phyloP scores from a whole-genome alignment of 441 rosid species.

The Theobroma grandiflorum region DNA sequence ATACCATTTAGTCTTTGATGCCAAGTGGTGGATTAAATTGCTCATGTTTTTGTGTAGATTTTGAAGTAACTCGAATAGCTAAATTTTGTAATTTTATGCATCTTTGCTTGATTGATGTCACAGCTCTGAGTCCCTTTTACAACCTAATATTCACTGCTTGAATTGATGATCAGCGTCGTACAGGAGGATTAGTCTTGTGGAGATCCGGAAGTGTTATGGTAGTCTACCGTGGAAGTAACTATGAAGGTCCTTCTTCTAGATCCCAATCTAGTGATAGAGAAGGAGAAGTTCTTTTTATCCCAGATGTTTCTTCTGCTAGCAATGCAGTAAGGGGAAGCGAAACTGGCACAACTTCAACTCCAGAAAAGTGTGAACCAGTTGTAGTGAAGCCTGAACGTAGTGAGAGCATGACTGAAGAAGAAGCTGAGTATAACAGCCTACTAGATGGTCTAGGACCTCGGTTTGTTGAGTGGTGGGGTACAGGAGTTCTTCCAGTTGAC shows the following conservation, averaged over 20 bases:
- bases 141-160: slow-evolving; percentile 42
- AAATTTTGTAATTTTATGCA: background rate
- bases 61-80: slow-evolving; percentile 13
- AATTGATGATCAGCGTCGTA: slow-evolving; percentile 82
- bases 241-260: slow-evolving; percentile 72
- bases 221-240: slow-evolving; percentile 83
- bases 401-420: slow-evolving; percentile 77
- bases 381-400: slow-evolving; percentile 38
- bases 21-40: slow-evolving; percentile 14
- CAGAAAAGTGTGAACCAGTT: slow-evolving; percentile 48
- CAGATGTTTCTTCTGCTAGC: slow-evolving; percentile 70
- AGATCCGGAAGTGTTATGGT: slow-evolving; percentile 98
- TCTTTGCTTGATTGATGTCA: slow-evolving; percentile 5
- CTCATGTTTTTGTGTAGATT: background rate
- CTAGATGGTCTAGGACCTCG: slow-evolving; percentile 94
- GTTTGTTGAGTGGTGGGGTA: slow-evolving; percentile 98
- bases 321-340: slow-evolving; percentile 35
- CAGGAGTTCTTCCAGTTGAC: slow-evolving; percentile 93
- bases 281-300: slow-evolving; percentile 66
- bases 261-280: slow-evolving; percentile 45
- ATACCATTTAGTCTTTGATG: background rate
- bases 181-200: slow-evolving; percentile 93
- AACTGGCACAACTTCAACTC: slow-evolving; percentile 36
- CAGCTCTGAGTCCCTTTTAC: slow-evolving; percentile 1
- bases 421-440: slow-evolving; percentile 72